Base-by-base conservation (phyloP, 1,284 basidiomycete genomes). In the Hortiboletus rubellus region DNA sequence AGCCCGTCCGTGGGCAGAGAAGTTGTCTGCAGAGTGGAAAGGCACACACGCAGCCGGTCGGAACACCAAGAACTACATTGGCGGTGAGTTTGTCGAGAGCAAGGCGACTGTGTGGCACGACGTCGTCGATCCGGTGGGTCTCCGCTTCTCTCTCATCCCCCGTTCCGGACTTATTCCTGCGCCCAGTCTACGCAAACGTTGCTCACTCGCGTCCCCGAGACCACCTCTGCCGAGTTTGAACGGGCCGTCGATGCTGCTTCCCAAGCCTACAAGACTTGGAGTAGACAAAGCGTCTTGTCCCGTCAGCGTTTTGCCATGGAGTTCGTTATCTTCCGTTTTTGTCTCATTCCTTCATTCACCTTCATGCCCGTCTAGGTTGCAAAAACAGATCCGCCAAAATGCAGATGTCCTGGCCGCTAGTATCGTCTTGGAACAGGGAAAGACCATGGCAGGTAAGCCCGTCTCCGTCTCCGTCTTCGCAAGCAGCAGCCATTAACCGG, bases 201-300 rank as follows among this genome's bases (percentile, higher is more conserved):
- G 27, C 83, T 99, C 61, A 92, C 91, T 40, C 83, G 84, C 30
- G 95, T 97, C 2, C 96, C 96, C 18, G 91, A 98, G 75, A 94
- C 95, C 0, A 94, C 94, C 0, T 72, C 77, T 38, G 70, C 79
- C 34, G 95, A 98, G 74, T 96, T 98, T 70, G 82, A 89, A 40
- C 82, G 84, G 55, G 95, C 96, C n/a, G 89, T 94, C 7, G 82
- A 87, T 59, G 86, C 91, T 50, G 95, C 96, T 17, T 84, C 88
- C n/a, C 80, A 88, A 57, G 96, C 96, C 3, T 97, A 86, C 81
- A 89, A 93, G 70, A 82, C 87, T 4, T 99, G 96, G 96, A 91
- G 90, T 69, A 82, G 82, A 51, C 89, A 93, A 15, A 93, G 89
- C 63, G 82, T 98, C 43, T 79, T 99, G 57, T 86, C 86, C 50